phyloP scores from a whole-genome alignment of 2,329 filamentous ascomycete genomes.

The Graphilbum ipis-grandicollis region DNA sequence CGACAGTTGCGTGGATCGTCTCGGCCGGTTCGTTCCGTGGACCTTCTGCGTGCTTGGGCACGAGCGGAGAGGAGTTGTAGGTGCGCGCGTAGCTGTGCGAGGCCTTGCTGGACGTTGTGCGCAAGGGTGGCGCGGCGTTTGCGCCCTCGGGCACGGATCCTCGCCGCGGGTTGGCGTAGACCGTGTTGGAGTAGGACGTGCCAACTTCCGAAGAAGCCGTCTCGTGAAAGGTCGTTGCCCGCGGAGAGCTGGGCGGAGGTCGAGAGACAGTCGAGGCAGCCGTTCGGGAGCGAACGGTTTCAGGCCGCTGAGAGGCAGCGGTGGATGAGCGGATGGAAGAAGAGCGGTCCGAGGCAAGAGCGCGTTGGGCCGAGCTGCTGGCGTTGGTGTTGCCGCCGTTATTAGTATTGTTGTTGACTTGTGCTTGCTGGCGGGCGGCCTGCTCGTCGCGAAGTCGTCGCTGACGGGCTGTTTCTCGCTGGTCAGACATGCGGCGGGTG shows the following conservation, averaged over 20 bases:
- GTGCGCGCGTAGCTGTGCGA: constrained; percentile 22
- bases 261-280: constrained; percentile 4
- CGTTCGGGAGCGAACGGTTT: constrained; percentile 4
- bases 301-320: constrained; percentile 1
- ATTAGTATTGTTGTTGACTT: too few species aligned
- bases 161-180: too few species aligned
- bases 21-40: constrained; percentile 21
- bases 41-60: constrained; percentile 23
- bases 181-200: constrained; percentile 15
- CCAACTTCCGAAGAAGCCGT: constrained; percentile 13
- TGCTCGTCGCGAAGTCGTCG: constrained; percentile 22
- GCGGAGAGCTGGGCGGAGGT: constrained; percentile 30
- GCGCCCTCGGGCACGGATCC: constrained; percentile 32
- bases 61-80: constrained; percentile 44
- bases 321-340: constrained; percentile 12
- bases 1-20: constrained; percentile 23
- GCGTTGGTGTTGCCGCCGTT: too few species aligned
- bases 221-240: constrained; percentile 30
- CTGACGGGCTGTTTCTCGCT: constrained; percentile 28
- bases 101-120: constrained; percentile 26
- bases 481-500: constrained; percentile 37
- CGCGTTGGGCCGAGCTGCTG: constrained; percentile 27
- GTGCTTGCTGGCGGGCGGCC: constrained; percentile 15
- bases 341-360: constrained; percentile 23
- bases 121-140: constrained; percentile 18